These are phyloP conservation scores for Cystodermella granulosa DNA, from an alignment of 1,284 basidiomycete genomes.

Conservation along the genomic window DNA sequence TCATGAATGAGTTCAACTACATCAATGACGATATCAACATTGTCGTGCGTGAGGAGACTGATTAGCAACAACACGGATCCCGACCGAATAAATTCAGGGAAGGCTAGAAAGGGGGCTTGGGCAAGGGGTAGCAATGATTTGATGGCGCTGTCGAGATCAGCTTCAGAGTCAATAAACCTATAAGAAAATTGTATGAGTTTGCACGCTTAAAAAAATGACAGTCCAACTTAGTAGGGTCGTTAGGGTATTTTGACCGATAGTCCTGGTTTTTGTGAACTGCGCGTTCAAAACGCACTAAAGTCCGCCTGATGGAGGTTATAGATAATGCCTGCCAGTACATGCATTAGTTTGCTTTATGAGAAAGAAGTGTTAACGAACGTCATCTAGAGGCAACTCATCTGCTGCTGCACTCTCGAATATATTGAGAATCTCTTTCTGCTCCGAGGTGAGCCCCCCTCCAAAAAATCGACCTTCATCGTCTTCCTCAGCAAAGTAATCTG, in stretches of 20 bases:
- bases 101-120: constrained; percentile 77
- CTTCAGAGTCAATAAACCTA: constrained; percentile 98
- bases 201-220: not conserved
- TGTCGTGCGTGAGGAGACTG: constrained; percentile 87
- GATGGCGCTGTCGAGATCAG: constrained; percentile 83
- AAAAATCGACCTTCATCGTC: constrained; percentile 92
- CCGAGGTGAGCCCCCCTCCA: constrained; percentile 82
- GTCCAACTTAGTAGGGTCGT: constrained; percentile 81
- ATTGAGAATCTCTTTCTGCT: constrained; percentile 86
- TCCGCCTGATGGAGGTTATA: constrained; percentile 65
- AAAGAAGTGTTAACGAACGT: constrained; percentile 39
- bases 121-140: constrained; percentile 87
- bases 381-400: constrained; percentile 61
- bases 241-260: constrained; percentile 85
- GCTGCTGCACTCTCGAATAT: constrained; percentile 76
- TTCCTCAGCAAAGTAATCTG: constrained; percentile 85
- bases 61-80: constrained; percentile 68
- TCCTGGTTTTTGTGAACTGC: constrained; percentile 91
- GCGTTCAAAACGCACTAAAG: constrained; percentile 80
- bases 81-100: constrained; percentile 82
- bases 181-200: constrained; percentile 3
- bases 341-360: constrained; percentile 24
- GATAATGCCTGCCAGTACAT: constrained; percentile 58
- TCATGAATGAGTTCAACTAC: constrained; percentile 89
- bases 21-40: constrained; percentile 89